These are phyloP conservation scores for Microbotryum scabiosae DNA, from an alignment of 1,284 basidiomycete species.

Conservation along the genomic window DNA sequence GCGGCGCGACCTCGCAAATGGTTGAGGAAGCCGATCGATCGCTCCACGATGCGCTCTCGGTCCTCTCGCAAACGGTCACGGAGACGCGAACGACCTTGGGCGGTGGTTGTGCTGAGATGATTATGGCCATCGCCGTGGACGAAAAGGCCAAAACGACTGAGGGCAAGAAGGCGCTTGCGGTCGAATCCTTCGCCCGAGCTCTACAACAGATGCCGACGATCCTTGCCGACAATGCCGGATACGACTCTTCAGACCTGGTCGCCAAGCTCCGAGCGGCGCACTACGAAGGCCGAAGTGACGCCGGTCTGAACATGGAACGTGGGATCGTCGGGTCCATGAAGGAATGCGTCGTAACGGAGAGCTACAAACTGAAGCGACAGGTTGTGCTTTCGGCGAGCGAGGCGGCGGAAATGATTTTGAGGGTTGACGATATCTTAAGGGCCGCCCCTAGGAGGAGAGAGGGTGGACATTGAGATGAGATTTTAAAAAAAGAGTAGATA, in stretches of 20 bases:
- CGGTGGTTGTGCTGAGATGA: constrained; percentile 95
- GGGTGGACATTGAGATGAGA: not conserved
- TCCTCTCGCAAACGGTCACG: constrained; percentile 94
- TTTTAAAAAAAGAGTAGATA: no score
- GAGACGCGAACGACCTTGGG: constrained; percentile 91
- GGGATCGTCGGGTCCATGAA: constrained; percentile 83
- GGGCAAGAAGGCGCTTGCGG: constrained; percentile 93
- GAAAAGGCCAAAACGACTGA: constrained; percentile 73
- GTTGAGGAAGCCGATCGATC: constrained; percentile 98
- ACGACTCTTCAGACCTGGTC: constrained; percentile 93
- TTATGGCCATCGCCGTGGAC: constrained; percentile 91
- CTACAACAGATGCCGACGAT: constrained; percentile 86
- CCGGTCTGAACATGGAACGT: constrained; percentile 82
- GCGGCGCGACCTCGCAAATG: constrained; percentile 97
- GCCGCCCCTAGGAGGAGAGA: not conserved
- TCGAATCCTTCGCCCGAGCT: constrained; percentile 81
- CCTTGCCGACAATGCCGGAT: constrained; percentile 94
- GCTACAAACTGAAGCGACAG: constrained; percentile 93
- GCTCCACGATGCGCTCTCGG: constrained; percentile 92
- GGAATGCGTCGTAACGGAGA: constrained; percentile 82
- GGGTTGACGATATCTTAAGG: constrained; percentile 50
- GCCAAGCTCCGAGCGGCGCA: constrained; percentile 84
- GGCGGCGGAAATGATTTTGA: constrained; percentile 96
- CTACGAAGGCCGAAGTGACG: constrained; percentile 74
- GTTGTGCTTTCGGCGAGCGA: constrained; percentile 91